Percentiles rank a stretch among this genome's conserved stretches.
These are phyloP conservation scores for Magnusiomyces ingens DNA, from an alignment of 1,139 yeast species.

Conservation along the genomic window DNA sequence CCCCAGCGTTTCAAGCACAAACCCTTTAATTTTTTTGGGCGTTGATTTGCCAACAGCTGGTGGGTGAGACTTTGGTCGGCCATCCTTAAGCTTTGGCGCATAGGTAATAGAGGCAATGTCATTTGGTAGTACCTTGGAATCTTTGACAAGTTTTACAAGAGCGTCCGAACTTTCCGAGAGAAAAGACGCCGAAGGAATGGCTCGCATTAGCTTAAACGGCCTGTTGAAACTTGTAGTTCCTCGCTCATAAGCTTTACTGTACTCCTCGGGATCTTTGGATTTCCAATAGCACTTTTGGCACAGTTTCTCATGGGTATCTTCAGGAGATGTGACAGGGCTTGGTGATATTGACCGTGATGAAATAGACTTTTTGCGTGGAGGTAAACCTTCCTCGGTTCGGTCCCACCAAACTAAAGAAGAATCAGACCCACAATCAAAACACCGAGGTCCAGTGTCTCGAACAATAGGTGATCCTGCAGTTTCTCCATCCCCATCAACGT, in stretches of 20 bases:
- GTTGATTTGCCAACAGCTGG: no score
- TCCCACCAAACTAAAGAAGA: slow-evolving; percentile 21
- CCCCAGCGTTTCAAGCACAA: no score
- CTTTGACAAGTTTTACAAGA: no score
- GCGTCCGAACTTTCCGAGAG: no score
- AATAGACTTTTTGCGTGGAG: neutral
- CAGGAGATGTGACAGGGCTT: neutral
- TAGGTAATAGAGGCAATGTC: no score
- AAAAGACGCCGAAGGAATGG: no score
- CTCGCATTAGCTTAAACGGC: no score
- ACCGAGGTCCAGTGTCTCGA: slow-evolving; percentile 1
- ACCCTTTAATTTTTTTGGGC: no score
- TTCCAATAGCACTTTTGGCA: slow-evolving; percentile 16
- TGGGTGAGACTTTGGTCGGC: no score
- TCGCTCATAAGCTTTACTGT: slow-evolving; percentile 6
- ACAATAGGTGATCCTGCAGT: neutral
- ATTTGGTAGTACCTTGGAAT: no score
- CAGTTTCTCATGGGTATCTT: neutral
- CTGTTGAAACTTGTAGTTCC: no score
- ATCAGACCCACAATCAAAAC: slow-evolving; percentile 17
- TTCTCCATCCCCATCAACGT: neutral
- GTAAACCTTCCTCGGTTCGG: neutral
- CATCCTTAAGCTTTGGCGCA: no score
- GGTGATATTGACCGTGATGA: neutral
- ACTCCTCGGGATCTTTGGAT: slow-evolving; percentile 9